Evolutionary conservation across 176 grass and related monocot genomes (phyloP).

Genomic region (Lolium multiflorum): DNA sequence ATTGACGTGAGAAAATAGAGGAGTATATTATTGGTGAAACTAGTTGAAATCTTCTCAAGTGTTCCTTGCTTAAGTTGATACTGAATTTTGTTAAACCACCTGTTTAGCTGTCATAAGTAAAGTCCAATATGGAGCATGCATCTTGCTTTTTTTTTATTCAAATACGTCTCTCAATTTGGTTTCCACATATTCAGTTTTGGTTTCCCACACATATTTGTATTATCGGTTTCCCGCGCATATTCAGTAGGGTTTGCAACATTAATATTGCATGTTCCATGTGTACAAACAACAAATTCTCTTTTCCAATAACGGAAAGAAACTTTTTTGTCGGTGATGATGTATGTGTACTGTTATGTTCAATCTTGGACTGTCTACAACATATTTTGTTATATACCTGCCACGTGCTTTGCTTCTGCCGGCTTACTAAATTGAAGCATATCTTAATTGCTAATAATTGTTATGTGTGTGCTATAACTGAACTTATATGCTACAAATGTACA

Average conservation of each 20-base stretch:
- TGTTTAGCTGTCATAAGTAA: background rate
- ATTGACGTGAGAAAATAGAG: too few species aligned
- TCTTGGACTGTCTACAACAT: background rate
- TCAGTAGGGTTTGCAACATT: background rate
- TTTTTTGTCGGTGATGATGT: background rate
- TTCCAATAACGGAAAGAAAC: background rate
- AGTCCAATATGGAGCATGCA: background rate
- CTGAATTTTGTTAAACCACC: background rate
- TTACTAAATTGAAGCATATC: background rate
- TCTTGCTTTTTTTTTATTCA: background rate
- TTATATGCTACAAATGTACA: too few species aligned
- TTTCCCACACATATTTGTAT: background rate
- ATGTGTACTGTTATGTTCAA: background rate
- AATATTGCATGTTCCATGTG: background rate
- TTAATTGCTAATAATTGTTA: background rate
- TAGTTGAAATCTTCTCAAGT: constrained; percentile 1
- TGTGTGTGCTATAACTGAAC: background rate
- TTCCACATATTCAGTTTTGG: constrained; percentile 16
- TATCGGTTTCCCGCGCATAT: background rate
- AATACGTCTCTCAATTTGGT: background rate
- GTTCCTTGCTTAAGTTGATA: constrained; percentile 10
- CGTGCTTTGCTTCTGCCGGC: background rate
- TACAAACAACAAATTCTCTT: background rate
- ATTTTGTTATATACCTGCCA: background rate
- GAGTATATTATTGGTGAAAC: background rate